Evolutionary conservation across 78 protist genomes (phyloP), one percentile per base, ranked within the genome.

Genomic region (Tieghemostelium lacteum): DNA sequence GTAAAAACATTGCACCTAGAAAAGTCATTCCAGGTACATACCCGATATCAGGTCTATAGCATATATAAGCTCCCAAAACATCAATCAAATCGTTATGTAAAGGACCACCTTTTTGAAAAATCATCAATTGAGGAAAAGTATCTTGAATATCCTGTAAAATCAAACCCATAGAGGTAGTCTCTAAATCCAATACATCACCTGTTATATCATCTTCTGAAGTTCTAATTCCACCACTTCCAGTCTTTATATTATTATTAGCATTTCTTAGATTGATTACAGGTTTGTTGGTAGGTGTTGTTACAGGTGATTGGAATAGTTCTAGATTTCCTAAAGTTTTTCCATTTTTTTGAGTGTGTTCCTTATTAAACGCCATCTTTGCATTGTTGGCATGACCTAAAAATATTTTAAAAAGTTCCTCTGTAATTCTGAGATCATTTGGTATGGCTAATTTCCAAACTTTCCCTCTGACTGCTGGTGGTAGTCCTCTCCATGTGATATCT

Each of bases 21-120:
- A 92, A 97, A 26, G 97, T 94, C 98, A 97, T 97, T 16, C 98
- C 98, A 62, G 96, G 98, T 0, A 96, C 97, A 77, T 96, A 91
- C 0, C 98, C 98, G 33, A 97, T 87, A 67, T 97, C 98, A 16
- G 98, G 98, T n/a, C 98, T 58, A 34, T 77, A 86, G 67, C 87
- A 80, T n/a, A 85, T 89, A 34, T 85, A 96, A 19, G 97, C 92
- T 29, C 94, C 94, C 22, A 97, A 57, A 5, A 95, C 93, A 62
- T 89, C 93, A 0, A 92, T 62, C 45, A 95, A 74, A 42, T 65
- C 77, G 16, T 26, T 55, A 33, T 85, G 89, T 40, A 77, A 29
- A 16, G 96, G 96, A 2, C 95, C 92, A 2, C 78, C 75, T 40
- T 83, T 77, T 45, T 88, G 92, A 62, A 86, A 93, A 8, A 83